Conservation (phyloP, 768 basidiomycete species). For the Gymnopilus dilepis region DNA sequence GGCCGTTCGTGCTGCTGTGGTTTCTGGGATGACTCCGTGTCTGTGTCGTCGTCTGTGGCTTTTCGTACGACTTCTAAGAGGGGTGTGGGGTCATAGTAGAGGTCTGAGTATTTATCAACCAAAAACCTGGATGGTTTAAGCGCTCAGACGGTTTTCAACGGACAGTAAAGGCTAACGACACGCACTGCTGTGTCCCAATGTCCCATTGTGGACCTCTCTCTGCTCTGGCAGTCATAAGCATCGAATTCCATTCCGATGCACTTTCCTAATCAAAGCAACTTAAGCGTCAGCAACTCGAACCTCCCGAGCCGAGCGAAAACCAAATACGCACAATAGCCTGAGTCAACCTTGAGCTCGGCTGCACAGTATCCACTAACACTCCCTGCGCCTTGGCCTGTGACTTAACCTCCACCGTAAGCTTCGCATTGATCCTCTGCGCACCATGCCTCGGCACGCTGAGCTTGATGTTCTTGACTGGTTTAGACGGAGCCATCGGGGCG, state of each 20-base stretch:
- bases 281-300: no score
- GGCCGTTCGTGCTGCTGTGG: conserved; percentile 35
- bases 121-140: conserved; percentile 56
- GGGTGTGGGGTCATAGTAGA: conserved; percentile 75
- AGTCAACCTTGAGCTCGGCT: conserved; percentile 67
- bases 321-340: conserved; percentile 79
- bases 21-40: conserved; percentile 29
- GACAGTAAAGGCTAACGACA: conserved; percentile 15
- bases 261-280: conserved; percentile 56
- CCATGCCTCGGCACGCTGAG: conserved; percentile 77
- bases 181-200: conserved; percentile 84
- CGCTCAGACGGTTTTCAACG: neutral
- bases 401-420: conserved; percentile 65
- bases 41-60: conserved; percentile 48
- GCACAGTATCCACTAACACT: conserved; percentile 60
- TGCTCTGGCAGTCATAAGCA: conserved; percentile 78
- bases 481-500: conserved; percentile 61
- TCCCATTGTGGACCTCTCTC: conserved; percentile 90
- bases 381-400: conserved; percentile 53
- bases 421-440: conserved; percentile 71
- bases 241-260: conserved; percentile 87
- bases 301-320: no score
- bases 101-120: conserved; percentile 72
- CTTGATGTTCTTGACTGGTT: conserved; percentile 60
- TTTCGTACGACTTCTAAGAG: conserved; percentile 60